Base-by-base conservation (phyloP, 306 rosid genomes). In the Albizia julibrissin region DNA sequence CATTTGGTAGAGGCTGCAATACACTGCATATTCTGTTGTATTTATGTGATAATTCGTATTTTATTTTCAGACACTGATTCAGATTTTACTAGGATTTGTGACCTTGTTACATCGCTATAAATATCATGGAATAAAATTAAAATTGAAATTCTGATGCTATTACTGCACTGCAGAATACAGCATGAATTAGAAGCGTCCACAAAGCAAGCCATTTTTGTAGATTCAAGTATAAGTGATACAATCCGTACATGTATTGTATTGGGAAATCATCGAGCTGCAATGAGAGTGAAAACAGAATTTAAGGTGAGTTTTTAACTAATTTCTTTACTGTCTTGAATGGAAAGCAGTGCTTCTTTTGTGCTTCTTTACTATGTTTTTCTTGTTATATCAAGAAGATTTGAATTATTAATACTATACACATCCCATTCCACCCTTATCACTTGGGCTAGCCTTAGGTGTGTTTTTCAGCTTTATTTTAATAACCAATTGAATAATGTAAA, bases 191-290 rank as follows among this genome's bases (percentile, higher is more conserved):
- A 95, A 89, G 96, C 92, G 80, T 69, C 87, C 80, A 95, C 98
- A 69, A 95, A 95, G 93, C 99, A 93, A 80, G 94, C 99, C 65
- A 95, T 95, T 83, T 95, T 95, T 88, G 98, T 95, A 81, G 99
- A 95, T 85, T 93, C 99, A 65, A 95, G 99, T 84, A 89, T 95
- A 58, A 95, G 94, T 64, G 99, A 95, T 88, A 95, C 98, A 68
- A 93, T 95, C 72, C 97, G 97, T 8, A 95, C 99, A 6, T 95
- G 99, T 88, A 95, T 95, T 80, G 99, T 95, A 82, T 89, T 93
- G 87, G 99, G 99, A 85, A 95, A 95, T 84, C 90, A 95, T 86
- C 92, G 95, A 84, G 97, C 99, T 59, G 99, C 98, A 26, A 76
- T 80, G 84, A 95, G 37, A 92, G 99, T 95, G 46, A 95, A 93